Evolutionary conservation across 2,329 filamentous ascomycete genomes (phyloP).

Genomic region (Colletotrichum sp.): DNA sequence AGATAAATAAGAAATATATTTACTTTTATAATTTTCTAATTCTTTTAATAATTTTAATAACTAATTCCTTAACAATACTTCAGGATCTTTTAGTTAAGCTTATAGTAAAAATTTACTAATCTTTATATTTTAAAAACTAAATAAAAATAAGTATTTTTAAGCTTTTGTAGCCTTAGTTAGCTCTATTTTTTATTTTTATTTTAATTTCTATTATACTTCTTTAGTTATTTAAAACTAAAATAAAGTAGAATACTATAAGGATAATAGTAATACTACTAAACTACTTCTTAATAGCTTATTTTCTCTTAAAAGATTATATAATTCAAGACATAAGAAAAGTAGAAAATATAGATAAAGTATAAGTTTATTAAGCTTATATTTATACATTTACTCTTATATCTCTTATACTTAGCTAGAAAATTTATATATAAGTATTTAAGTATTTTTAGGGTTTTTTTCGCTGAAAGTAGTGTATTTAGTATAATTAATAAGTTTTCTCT

Average conservation of each 20-base stretch:
- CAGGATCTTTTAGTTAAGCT: not conserved
- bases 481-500: too few relatives aligned
- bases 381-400: too few relatives aligned
- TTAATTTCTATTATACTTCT: not conserved
- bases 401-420: not conserved
- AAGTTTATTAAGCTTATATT: too few relatives aligned
- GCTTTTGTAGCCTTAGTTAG: not conserved
- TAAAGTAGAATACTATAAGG: accelerated
- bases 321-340: not conserved
- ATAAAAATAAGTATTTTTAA: not conserved
- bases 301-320: not conserved
- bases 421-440: too few relatives aligned
- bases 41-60: too few relatives aligned
- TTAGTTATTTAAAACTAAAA: not conserved
- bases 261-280: not conserved
- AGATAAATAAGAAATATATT: too few relatives aligned
- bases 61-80: too few relatives aligned
- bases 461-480: too few relatives aligned
- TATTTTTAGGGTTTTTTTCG: too few relatives aligned
- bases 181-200: not conserved
- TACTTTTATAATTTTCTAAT: too few relatives aligned
- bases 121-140: not conserved
- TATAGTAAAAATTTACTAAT: not conserved
- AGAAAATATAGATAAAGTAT: too few relatives aligned
- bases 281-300: not conserved